These are phyloP conservation scores for Sporothrix protearum DNA, from an alignment of 2,329 filamentous ascomycete species.

Conservation along the genomic window DNA sequence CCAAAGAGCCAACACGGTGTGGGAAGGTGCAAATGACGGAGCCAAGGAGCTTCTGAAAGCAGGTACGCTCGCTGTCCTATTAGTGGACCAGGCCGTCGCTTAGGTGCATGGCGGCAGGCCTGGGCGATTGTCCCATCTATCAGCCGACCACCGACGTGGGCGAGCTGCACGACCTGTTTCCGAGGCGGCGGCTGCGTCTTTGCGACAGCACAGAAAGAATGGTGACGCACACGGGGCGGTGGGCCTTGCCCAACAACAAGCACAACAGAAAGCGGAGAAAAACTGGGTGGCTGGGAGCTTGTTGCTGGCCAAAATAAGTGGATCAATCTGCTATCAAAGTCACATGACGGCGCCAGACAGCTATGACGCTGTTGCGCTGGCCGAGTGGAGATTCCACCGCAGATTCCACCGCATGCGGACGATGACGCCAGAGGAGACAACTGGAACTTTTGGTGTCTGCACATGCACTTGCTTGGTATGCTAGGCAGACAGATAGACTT, in stretches of 20 bases:
- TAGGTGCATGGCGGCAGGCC: too few relatives aligned
- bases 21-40: constrained; percentile 1
- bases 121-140: not conserved
- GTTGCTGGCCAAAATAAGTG: not conserved
- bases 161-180: not conserved
- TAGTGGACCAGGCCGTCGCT: not conserved
- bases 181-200: not conserved
- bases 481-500: constrained; percentile 12
- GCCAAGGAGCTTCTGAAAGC: constrained; percentile 13
- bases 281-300: constrained; percentile 18
- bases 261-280: constrained; percentile 16
- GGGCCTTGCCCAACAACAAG: constrained; percentile 14
- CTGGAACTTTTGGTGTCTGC: not conserved
- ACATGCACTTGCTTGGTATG: not conserved
- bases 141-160: not conserved
- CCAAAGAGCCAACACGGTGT: not conserved
- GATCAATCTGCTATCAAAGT: not conserved
- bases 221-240: constrained; percentile 19
- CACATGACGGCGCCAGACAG: constrained; percentile 1
- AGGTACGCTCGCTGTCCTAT: constrained; percentile 16
- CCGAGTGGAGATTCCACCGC: constrained; percentile 3
- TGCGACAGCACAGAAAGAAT: not conserved
- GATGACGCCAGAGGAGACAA: not conserved
- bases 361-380: constrained; percentile 1
- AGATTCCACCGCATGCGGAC: constrained; percentile 1